Evolutionary conservation across 345 rosid species (phyloP).

Genomic region (Abelmoschus esculentus): DNA sequence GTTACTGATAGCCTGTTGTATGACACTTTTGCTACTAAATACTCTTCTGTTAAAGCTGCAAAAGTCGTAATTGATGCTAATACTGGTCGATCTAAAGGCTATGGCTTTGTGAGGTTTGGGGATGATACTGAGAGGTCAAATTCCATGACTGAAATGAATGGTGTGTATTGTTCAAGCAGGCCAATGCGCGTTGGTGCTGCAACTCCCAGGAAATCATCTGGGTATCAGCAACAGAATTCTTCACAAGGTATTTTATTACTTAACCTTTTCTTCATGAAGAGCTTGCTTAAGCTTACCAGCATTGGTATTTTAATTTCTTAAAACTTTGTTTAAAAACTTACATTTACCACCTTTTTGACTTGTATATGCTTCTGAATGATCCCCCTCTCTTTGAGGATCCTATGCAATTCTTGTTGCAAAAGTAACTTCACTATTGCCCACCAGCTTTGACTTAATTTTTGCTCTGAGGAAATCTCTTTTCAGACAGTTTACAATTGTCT

Average conservation of each 20-base stretch:
- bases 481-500: neutral
- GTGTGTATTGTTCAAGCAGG: constrained; percentile 81
- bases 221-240: constrained; percentile 65
- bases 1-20: constrained; percentile 70
- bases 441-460: neutral
- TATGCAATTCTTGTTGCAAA: neutral
- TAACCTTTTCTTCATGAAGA: neutral
- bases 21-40: constrained; percentile 64
- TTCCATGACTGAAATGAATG: constrained; percentile 95
- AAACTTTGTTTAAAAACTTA: neutral
- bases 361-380: neutral
- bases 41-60: constrained; percentile 83
- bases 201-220: constrained; percentile 81
- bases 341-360: neutral
- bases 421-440: neutral
- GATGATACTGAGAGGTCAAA: constrained; percentile 71
- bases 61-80: constrained; percentile 85
- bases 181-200: constrained; percentile 97
- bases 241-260: constrained; percentile 40
- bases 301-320: neutral
- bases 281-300: constrained; percentile 4
- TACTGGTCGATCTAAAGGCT: constrained; percentile 96
- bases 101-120: constrained; percentile 97
- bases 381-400: neutral
- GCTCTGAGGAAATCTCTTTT: neutral